These are phyloP conservation scores for Botrytis cinerea DNA, from an alignment of 2,329 filamentous ascomycete species.

Conservation along the genomic window DNA sequence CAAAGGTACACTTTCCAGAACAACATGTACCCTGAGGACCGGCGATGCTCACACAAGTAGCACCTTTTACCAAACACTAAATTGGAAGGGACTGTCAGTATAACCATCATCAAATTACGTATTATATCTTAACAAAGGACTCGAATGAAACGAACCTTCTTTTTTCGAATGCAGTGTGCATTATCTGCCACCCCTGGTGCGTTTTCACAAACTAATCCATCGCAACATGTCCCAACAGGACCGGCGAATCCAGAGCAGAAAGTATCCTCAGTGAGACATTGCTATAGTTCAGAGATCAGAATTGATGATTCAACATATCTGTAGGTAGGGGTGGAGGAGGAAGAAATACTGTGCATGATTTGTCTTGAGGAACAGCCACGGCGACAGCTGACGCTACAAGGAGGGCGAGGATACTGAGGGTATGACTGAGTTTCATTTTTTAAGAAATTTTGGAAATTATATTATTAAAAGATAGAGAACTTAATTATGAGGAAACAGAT, in stretches of 20 bases:
- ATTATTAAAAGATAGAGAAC: background rate
- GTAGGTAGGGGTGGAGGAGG: background rate
- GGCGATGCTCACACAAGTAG: constrained; percentile 8
- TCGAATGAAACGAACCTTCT: background rate
- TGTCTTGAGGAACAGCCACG: background rate
- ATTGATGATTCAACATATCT: background rate
- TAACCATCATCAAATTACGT: too few species aligned
- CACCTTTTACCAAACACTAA: constrained; percentile 12
- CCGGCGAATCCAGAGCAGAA: constrained; percentile 17
- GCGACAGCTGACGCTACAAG: constrained; percentile 1
- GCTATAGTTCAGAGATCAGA: constrained; percentile 1
- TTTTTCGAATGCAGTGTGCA: constrained; percentile 18
- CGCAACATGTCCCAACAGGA: constrained; percentile 16
- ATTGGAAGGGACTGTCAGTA: background rate
- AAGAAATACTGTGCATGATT: background rate
- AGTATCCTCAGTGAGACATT: background rate
- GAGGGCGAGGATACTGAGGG: background rate
- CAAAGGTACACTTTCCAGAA: constrained; percentile 9
- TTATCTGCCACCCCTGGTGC: constrained; percentile 8
- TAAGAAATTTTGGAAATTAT: background rate
- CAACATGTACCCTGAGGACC: constrained; percentile 4
- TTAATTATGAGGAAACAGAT: background rate
- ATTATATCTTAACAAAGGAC: background rate
- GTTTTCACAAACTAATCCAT: constrained; percentile 2
- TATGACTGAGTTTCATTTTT: constrained; percentile 23